Conservation (phyloP, 805 yeast species). For the Wickerhamomyces strasburgensis region DNA sequence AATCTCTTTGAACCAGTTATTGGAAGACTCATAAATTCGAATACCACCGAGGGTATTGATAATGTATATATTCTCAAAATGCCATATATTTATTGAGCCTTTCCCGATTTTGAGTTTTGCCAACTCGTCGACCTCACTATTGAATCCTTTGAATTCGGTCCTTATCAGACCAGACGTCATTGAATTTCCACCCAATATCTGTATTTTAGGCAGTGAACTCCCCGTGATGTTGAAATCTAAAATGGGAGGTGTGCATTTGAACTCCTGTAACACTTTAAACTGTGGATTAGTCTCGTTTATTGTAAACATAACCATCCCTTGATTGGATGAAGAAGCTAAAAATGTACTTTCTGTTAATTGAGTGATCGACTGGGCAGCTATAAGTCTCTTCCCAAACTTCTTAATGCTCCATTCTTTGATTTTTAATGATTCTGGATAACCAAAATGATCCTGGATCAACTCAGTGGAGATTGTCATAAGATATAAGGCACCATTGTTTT, state of each 20-base stretch:
- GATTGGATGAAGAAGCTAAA: conserved; percentile 6
- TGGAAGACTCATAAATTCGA: conserved; percentile 1
- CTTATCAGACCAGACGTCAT: conserved; percentile 17
- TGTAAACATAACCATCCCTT: conserved; percentile 4
- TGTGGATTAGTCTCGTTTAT: conserved; percentile 1
- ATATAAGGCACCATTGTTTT: conserved; percentile 6
- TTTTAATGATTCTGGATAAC: conserved; percentile 6
- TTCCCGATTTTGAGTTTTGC: not conserved
- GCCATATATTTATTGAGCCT: conserved; percentile 14
- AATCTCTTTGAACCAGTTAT: not conserved
- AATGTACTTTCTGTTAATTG: conserved; percentile 6
- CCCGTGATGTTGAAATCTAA: conserved; percentile 23
- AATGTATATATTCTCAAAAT: conserved; percentile 7
- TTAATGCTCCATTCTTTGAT: conserved; percentile 10
- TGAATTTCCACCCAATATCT: conserved; percentile 20
- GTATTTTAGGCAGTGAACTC: conserved; percentile 17
- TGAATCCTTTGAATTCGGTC: conserved; percentile 21
- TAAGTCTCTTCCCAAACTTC: conserved; percentile 3
- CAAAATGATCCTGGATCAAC: conserved; percentile 4
- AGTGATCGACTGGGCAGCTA: conserved; percentile 4
- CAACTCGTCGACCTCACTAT: not conserved
- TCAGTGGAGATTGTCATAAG: conserved; percentile 5
- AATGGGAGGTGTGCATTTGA: conserved; percentile 14
- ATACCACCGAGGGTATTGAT: conserved; percentile 9
- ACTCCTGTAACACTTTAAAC: not conserved